Conservation (phyloP, 345 rosid genomes). For the Eutrema japonicum region DNA sequence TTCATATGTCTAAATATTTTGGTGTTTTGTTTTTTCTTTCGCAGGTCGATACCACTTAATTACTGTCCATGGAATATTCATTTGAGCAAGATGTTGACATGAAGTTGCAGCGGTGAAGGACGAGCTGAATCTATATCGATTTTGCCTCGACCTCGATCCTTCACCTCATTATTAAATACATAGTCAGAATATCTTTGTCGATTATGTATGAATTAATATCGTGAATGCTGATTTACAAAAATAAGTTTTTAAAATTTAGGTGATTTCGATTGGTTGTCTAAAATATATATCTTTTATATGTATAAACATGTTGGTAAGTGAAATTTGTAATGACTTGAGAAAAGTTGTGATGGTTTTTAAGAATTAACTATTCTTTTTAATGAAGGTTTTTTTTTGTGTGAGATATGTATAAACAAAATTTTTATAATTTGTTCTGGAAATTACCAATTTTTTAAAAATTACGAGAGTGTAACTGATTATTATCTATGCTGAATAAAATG, state of each 20-base stretch:
- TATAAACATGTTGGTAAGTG: background rate
- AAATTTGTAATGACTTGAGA: background rate
- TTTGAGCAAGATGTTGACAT: conserved; percentile 49
- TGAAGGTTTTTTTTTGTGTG: background rate
- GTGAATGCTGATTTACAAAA: background rate
- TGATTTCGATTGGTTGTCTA: background rate
- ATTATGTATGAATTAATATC: background rate
- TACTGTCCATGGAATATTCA: conserved; percentile 42
- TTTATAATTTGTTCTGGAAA: background rate
- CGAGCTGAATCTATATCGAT: conserved; percentile 6
- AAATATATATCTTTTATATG: background rate
- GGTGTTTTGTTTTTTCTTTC: background rate
- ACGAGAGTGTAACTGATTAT: background rate
- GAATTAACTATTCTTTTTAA: background rate
- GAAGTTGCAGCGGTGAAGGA: conserved; percentile 37
- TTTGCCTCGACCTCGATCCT: conserved; percentile 50
- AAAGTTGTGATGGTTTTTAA: background rate
- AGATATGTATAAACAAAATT: background rate
- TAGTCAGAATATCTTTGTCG: background rate
- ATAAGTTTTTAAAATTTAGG: background rate
- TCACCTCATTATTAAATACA: conserved; percentile 20
- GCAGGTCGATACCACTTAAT: conserved; percentile 19
- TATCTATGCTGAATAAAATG: background rate
- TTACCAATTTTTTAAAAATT: background rate
- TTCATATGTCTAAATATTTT: background rate